Conservation (phyloP, 2,329 filamentous ascomycete species). For the Sphaerulina populicola region DNA sequence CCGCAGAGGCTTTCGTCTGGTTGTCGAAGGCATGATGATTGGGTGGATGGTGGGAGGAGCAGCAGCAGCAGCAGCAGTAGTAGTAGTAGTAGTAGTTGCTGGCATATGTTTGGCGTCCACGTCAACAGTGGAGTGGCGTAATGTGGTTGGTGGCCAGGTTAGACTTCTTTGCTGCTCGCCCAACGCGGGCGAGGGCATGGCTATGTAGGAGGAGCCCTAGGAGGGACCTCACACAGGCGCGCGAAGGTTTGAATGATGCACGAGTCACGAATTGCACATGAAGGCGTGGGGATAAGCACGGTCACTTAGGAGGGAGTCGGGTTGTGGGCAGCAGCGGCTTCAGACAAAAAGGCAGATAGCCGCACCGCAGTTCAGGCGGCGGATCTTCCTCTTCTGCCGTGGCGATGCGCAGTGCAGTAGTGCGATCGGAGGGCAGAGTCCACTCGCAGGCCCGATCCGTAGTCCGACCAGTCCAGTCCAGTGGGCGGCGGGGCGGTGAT, state of each 20-base stretch:
- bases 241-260: constrained; percentile 8
- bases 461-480: not conserved
- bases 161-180: constrained; percentile 12
- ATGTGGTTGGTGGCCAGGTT: constrained; percentile 18
- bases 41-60: constrained; percentile 8
- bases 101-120: constrained; percentile 16
- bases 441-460: constrained; percentile 11
- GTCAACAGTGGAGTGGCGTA: constrained; percentile 4
- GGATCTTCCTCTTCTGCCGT: constrained; percentile 2
- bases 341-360: not conserved
- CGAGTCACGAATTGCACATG: constrained; percentile 5
- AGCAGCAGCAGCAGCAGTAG: too few species aligned
- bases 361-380: constrained; percentile 14
- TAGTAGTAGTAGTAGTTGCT: too few species aligned
- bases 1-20: constrained; percentile 1
- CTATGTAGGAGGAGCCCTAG: constrained; percentile 7
- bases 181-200: constrained; percentile 18
- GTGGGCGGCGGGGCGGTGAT: constrained; percentile 12
- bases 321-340: constrained; percentile 4
- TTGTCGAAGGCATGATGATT: constrained; percentile 10
- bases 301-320: too few species aligned
- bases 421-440: constrained; percentile 9
- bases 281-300: constrained; percentile 7
- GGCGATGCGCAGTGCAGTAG: constrained; percentile 14
- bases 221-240: not conserved